Conservation (phyloP, 75 land plant species). For the Selaginella tamariscina region DNA sequence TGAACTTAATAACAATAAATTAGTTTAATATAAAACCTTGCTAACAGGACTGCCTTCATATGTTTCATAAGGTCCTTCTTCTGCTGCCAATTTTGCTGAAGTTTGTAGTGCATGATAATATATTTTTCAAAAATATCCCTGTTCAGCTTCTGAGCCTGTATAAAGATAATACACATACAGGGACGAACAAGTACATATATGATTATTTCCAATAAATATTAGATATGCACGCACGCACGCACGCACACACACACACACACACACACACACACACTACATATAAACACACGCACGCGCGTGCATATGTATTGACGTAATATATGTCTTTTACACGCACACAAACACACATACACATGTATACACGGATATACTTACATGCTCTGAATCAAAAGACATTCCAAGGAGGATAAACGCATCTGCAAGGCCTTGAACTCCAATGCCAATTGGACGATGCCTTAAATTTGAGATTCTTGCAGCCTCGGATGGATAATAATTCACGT, state of each 20-base stretch:
- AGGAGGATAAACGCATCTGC: slow-evolving; percentile 92
- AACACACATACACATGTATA: not conserved
- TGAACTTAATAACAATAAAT: too few species aligned
- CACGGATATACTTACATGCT: slow-evolving; percentile 52
- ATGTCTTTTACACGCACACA: too few species aligned
- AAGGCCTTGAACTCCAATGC: slow-evolving; percentile 94
- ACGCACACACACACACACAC: too few species aligned
- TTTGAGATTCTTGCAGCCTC: slow-evolving; percentile 83
- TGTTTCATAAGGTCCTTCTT: slow-evolving; percentile 85
- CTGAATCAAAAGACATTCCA: too few species aligned
- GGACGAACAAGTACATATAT: too few species aligned
- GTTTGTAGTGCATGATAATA: slow-evolving; percentile 85
- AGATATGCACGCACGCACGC: too few species aligned
- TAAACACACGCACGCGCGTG: too few species aligned
- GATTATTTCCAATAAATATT: too few species aligned
- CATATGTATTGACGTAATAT: too few species aligned
- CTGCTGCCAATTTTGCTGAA: slow-evolving; percentile 56
- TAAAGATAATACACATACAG: too few species aligned
- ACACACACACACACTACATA: too few species aligned
- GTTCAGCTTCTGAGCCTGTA: slow-evolving; percentile 83
- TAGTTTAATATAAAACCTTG: slow-evolving; percentile 46
- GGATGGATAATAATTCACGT: slow-evolving; percentile 85
- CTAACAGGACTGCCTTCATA: slow-evolving; percentile 81
- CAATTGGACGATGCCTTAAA: slow-evolving; percentile 82
- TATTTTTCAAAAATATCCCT: slow-evolving; percentile 88